These are phyloP conservation scores for Kwoniella shivajii DNA, from an alignment of 1,284 basidiomycete species.

Conservation along the genomic window DNA sequence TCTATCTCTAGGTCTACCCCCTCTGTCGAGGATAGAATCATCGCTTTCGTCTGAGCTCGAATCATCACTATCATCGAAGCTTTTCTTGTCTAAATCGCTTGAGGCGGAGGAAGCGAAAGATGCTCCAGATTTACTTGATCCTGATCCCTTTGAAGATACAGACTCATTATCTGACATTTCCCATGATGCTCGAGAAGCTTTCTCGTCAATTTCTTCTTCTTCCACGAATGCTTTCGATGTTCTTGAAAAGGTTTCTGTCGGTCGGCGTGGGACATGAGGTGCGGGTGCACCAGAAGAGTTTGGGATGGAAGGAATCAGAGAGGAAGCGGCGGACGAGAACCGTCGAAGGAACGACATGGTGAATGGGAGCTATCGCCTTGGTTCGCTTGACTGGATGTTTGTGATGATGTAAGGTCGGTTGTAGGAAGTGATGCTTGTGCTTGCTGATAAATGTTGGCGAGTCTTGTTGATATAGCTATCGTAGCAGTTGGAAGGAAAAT, in stretches of 20 bases:
- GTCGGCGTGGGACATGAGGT: constrained; percentile 34
- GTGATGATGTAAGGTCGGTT: background rate
- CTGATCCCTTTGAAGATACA: constrained; percentile 11
- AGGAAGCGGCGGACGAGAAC: constrained; percentile 31
- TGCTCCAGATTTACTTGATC: constrained; percentile 5
- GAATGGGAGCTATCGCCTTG: background rate
- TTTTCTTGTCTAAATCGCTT: constrained; percentile 8
- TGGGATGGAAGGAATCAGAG: constrained; percentile 29
- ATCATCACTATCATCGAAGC: constrained; percentile 15
- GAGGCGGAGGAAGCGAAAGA: constrained; percentile 8
- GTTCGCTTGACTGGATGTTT: background rate
- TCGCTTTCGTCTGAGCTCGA: constrained; percentile 14
- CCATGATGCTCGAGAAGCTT: constrained; percentile 38
- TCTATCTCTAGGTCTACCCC: constrained; percentile 26
- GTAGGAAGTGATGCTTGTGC: background rate
- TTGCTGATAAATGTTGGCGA: no score
- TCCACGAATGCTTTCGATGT: constrained; percentile 16
- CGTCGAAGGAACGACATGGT: constrained; percentile 42
- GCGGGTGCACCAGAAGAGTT: constrained; percentile 23
- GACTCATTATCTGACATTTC: constrained; percentile 40
- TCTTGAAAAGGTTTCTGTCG: constrained; percentile 30
- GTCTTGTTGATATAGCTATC: no score
- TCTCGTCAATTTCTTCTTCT: constrained; percentile 17
- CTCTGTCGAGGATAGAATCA: constrained; percentile 27
- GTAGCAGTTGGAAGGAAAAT: no score